Base-by-base conservation (phyloP, 1,284 basidiomycete species). In the Rhodotorula sp. region DNA sequence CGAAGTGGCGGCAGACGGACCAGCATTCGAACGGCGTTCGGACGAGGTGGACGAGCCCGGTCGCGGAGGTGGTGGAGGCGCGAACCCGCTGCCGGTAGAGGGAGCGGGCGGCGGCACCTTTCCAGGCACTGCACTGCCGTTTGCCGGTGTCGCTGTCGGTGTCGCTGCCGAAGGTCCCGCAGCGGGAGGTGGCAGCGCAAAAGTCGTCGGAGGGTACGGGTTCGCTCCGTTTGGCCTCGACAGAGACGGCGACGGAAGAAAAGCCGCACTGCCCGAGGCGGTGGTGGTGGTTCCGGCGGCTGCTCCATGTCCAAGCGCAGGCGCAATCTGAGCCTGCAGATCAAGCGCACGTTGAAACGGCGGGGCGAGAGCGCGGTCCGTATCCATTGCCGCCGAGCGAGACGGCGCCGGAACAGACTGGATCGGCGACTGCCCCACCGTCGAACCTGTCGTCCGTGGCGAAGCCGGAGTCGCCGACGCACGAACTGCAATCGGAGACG, bases 291-390 rank as follows among this genome's bases (percentile, higher is more conserved):
- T 18, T 5, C 7, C 17, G 14, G 59, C 22, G 30, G 29, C 30
- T 26, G 26, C 26, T 30, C 54, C 37, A 48, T 29, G 22, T 12
- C 29, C 22, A 6, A 74, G 62, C 4, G 62, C 72, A 12, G 72
- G 72, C 2, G 45, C 67, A 42, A 74, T 65, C 53, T 64, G 64
- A 33, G 64, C 48, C 46, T 71, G 59, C 20, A 71, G 48, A 20
- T 66, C 57, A 26, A 74, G 33, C 14, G 66, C 64, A 18, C 68
- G 65, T 58, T 67, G 55, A 66, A 75, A 75, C 1, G 73, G 73
- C n/a, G 73, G 73, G 24, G 73, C 73, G 37, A 72, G 66, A 3
- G 68, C 68, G 10, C 70, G 64, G 3, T 73, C 71, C 17, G 58
- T 22, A 30, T 56, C 62, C 20, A 46, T 57, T 17, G 33, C 49